phyloP scores from a whole-genome alignment of 2,329 filamentous ascomycete species.

The Pyricularia grisea region DNA sequence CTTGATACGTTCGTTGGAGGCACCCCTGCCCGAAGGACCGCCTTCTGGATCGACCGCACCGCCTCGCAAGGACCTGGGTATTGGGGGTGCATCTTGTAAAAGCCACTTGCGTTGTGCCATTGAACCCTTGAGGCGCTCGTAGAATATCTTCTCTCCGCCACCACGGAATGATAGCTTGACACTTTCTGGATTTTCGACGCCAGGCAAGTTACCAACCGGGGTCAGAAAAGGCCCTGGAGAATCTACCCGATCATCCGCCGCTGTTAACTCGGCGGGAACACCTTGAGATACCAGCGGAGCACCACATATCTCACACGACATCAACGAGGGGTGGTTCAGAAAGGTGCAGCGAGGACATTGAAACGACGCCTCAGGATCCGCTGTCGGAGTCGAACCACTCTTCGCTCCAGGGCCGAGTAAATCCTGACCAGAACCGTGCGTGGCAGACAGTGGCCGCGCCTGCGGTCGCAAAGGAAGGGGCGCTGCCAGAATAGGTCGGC shows the following conservation, averaged over 20 bases:
- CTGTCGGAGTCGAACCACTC: slow-evolving; percentile 1
- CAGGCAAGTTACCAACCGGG: slow-evolving; percentile 18
- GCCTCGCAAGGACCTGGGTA: slow-evolving; percentile 51
- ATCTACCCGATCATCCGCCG: slow-evolving; percentile 45
- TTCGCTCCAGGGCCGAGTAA: not conserved
- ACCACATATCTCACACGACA: slow-evolving; percentile 85
- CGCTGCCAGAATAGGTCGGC: slow-evolving; percentile 29
- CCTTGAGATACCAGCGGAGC: slow-evolving; percentile 57
- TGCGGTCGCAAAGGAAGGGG: slow-evolving; percentile 22
- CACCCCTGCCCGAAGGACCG: slow-evolving; percentile 6
- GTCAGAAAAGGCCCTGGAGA: slow-evolving; percentile 68
- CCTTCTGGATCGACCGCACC: slow-evolving; percentile 23
- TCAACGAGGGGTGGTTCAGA: slow-evolving; percentile 78
- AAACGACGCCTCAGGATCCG: slow-evolving; percentile 33
- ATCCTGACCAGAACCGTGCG: slow-evolving; percentile 2
- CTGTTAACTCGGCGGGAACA: slow-evolving; percentile 27
- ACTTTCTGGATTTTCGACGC: slow-evolving; percentile 54
- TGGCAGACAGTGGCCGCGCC: not conserved
- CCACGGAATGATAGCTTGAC: slow-evolving; percentile 88
- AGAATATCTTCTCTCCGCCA: slow-evolving; percentile 83
- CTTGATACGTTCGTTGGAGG: slow-evolving; percentile 31
- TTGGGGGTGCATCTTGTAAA: slow-evolving; percentile 77
- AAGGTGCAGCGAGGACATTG: slow-evolving; percentile 88
- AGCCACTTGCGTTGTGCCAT: slow-evolving; percentile 95
- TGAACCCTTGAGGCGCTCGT: slow-evolving; percentile 78